Conservation (phyloP, 83 land plant species). For the Larix sibirica region DNA sequence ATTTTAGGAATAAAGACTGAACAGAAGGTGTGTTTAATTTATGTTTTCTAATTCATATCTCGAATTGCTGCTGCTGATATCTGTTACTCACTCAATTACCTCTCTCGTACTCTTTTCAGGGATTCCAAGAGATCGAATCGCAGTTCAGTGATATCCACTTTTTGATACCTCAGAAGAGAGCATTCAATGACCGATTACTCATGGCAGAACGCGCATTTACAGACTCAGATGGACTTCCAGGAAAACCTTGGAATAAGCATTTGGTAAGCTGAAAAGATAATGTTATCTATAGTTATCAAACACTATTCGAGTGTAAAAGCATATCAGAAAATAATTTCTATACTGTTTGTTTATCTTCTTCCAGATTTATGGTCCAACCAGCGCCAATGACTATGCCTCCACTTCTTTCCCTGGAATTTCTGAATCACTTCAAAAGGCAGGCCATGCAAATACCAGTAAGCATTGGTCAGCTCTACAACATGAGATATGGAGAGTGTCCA, state of each 20-base stretch:
- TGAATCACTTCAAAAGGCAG: conserved; percentile 58
- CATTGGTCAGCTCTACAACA: conserved; percentile 69
- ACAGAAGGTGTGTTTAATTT: background rate
- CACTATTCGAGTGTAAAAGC: background rate
- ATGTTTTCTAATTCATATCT: background rate
- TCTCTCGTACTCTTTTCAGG: background rate
- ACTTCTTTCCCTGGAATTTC: conserved; percentile 65
- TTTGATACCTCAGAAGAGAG: conserved; percentile 24
- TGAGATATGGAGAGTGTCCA: conserved; percentile 68
- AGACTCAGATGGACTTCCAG: conserved; percentile 57
- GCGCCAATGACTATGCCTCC: conserved; percentile 51
- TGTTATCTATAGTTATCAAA: background rate
- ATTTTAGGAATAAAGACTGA: background rate
- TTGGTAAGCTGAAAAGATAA: conserved; percentile 37
- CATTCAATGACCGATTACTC: conserved; percentile 72
- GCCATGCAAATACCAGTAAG: conserved; percentile 26
- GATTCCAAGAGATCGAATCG: background rate
- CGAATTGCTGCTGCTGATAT: background rate
- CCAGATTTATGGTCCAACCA: conserved; percentile 73
- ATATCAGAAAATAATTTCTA: too few relatives aligned
- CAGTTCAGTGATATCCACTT: background rate
- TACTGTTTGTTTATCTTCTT: background rate
- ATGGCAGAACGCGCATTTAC: conserved; percentile 78
- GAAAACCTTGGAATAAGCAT: conserved; percentile 75
- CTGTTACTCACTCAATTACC: background rate